Evolutionary conservation across 2,329 filamentous ascomycete species (phyloP).

Genomic region (Herpotrichia juniperi): DNA sequence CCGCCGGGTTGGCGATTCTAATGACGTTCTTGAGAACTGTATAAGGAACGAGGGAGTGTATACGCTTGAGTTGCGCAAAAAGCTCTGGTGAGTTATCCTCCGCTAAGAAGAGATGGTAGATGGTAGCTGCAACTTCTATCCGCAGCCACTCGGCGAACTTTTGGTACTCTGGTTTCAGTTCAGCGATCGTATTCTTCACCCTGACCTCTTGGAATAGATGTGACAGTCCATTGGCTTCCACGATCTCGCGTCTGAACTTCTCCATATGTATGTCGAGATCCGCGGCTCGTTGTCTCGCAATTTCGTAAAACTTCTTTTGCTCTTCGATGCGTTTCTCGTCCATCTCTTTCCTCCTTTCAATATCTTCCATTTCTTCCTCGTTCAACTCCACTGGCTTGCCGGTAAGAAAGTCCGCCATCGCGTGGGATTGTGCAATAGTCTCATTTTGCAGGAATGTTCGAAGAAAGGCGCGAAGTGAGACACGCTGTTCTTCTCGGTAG

Average conservation of each 20-base stretch:
- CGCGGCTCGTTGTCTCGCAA: slow-evolving; percentile 85
- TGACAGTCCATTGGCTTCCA: slow-evolving; percentile 83
- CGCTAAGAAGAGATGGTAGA: slow-evolving; percentile 96
- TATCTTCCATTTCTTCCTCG: slow-evolving; percentile 84
- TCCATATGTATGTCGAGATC: slow-evolving; percentile 99
- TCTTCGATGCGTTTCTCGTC: slow-evolving; percentile 90
- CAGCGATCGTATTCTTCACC: slow-evolving; percentile 83
- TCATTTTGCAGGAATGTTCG: slow-evolving; percentile 83
- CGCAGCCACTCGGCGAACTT: slow-evolving; percentile 98
- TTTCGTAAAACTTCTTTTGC: slow-evolving; percentile 93
- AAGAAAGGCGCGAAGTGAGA: slow-evolving; percentile 90
- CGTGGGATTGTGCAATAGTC: slow-evolving; percentile 79
- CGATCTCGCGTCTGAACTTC: slow-evolving; percentile 70
- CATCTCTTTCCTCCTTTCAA: slow-evolving; percentile 77
- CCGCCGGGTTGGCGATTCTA: slow-evolving; percentile 91
- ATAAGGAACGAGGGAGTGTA: slow-evolving; percentile 94
- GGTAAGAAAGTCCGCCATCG: slow-evolving; percentile 84
- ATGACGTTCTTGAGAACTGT: slow-evolving; percentile 95
- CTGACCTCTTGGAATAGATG: slow-evolving; percentile 93
- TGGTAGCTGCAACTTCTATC: slow-evolving; percentile 94
- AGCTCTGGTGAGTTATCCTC: slow-evolving; percentile 98
- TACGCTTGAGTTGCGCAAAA: slow-evolving; percentile 91
- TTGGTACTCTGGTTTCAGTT: slow-evolving; percentile 92
- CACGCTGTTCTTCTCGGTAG: slow-evolving; percentile 86
- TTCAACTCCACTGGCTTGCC: slow-evolving; percentile 73